phyloP scores from a whole-genome alignment of 2,329 filamentous ascomycete species.

The Stemphylium vesicarium region DNA sequence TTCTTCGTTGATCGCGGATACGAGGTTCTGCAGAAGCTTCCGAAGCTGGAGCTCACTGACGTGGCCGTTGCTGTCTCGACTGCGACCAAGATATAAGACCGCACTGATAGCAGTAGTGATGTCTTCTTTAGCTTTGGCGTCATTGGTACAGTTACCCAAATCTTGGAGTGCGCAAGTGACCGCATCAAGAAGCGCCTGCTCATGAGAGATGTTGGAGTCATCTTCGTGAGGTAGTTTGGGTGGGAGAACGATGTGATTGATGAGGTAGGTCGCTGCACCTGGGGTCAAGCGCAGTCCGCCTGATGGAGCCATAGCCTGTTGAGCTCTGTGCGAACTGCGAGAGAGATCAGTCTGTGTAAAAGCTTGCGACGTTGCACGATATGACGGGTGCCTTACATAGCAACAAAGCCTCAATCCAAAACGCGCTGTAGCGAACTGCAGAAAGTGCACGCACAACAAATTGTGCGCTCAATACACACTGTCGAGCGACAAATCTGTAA shows the following conservation, averaged over 20 bases:
- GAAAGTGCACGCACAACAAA: neutral
- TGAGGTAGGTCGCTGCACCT: constrained; percentile 1
- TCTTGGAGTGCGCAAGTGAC: constrained; percentile 15
- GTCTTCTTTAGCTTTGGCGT: neutral
- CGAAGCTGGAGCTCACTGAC: neutral
- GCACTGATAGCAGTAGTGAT: neutral
- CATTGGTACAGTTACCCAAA: constrained; percentile 1
- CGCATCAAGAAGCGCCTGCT: constrained; percentile 15
- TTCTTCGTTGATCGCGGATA: neutral
- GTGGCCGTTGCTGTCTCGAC: neutral
- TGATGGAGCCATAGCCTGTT: neutral
- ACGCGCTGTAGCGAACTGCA: neutral
- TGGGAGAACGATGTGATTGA: constrained; percentile 7
- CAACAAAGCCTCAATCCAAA: neutral
- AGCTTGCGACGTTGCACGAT: neutral
- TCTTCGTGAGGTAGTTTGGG: constrained; percentile 9
- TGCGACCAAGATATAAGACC: neutral
- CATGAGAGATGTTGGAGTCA: constrained; percentile 5
- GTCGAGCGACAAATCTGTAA: neutral
- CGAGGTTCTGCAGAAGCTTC: neutral
- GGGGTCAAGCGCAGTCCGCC: neutral
- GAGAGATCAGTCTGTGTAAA: neutral
- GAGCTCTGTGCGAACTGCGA: neutral
- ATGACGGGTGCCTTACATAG: neutral
- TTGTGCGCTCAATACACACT: neutral